These are phyloP conservation scores for Leccinum fibrillosum DNA, from an alignment of 768 basidiomycete genomes.

Conservation along the genomic window DNA sequence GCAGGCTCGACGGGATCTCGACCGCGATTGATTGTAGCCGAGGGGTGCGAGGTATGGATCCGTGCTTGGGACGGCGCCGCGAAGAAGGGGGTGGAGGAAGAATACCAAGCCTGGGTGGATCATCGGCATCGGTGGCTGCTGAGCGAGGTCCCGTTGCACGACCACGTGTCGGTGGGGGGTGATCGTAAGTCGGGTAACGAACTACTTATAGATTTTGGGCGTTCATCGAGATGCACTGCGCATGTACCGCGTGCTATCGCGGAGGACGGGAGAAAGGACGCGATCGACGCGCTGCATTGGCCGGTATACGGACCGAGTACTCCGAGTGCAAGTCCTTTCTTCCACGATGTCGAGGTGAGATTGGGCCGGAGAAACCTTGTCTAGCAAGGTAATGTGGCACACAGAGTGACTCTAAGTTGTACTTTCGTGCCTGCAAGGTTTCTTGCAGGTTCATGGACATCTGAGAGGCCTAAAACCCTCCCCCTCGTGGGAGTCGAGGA, in stretches of 20 bases:
- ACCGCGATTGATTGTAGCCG: not conserved
- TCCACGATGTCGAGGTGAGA: too few relatives aligned
- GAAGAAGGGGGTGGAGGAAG: conserved; percentile 20
- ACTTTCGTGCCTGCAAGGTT: too few relatives aligned
- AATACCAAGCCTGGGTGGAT: conserved; percentile 54
- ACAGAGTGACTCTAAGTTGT: too few relatives aligned
- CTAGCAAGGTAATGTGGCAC: too few relatives aligned
- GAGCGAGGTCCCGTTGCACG: conserved; percentile 39
- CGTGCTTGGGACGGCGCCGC: too few relatives aligned
- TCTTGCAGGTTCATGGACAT: too few relatives aligned
- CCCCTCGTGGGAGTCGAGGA: too few relatives aligned
- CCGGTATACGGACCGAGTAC: conserved; percentile 72
- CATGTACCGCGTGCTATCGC: conserved; percentile 53
- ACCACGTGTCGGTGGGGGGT: conserved; percentile 29
- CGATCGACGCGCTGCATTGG: conserved; percentile 76
- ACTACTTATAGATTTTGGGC: conserved; percentile 70
- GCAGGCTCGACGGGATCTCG: too few relatives aligned
- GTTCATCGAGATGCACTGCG: conserved; percentile 71
- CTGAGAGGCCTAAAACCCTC: too few relatives aligned
- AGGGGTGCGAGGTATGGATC: too few relatives aligned
- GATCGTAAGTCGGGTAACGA: conserved; percentile 35
- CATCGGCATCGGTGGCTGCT: conserved; percentile 56
- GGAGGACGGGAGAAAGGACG: conserved; percentile 56
- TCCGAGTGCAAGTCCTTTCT: conserved; percentile 35
- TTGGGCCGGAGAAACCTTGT: too few relatives aligned